Evolutionary conservation across 352 stramenopile genomes (phyloP), one percentile per base, ranked within the genome.

Genomic region (Phytopythium aichiense): DNA sequence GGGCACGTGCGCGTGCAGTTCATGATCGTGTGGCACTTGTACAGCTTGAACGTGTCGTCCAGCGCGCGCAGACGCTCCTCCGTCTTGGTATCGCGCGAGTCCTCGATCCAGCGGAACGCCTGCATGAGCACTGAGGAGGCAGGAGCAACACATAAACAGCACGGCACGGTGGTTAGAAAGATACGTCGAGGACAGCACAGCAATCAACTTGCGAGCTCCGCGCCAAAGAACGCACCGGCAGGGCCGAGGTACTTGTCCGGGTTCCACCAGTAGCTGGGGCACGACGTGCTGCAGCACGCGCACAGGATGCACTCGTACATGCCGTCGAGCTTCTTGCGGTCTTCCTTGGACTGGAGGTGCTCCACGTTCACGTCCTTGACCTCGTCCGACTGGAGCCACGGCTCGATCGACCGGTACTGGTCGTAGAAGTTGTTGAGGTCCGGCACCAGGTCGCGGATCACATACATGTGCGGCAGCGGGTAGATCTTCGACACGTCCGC

Each of bases 271-370:
- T 99, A 99, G 56, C 87, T 98, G 30, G 98, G 97, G 83, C 98
- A 99, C 38, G 97, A 98, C 6, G 98, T 99, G 65, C 83, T 97
- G 84, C 98, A 99, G 83, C 98, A 99, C 25, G 97, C 97, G 78
- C 98, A 99, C 22, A 99, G 86, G 66, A 99, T 99, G 80, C 97
- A 99, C 85, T 99, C 98, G 79, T 99, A 99, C 97, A 99, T 99
- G 64, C 98, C 97, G 75, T 99, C 98, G 11, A 99, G 83, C 76
- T 99, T 99, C 84, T 98, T 98, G 61, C 98, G 90, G 84, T 99
- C 98, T 58, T 98, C 90, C 57, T 96, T 95, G 55, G 84, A 95
- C 72, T 95, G 85, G 51, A 94, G 58, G 72, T 94, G 84, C 72
- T 96, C 86, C 37, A 89, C 75, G 63, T 97, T 97, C 43, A 85